These are phyloP conservation scores for Schizochytrium sp. DNA, from an alignment of 108 stramenopile genomes.

Conservation along the genomic window DNA sequence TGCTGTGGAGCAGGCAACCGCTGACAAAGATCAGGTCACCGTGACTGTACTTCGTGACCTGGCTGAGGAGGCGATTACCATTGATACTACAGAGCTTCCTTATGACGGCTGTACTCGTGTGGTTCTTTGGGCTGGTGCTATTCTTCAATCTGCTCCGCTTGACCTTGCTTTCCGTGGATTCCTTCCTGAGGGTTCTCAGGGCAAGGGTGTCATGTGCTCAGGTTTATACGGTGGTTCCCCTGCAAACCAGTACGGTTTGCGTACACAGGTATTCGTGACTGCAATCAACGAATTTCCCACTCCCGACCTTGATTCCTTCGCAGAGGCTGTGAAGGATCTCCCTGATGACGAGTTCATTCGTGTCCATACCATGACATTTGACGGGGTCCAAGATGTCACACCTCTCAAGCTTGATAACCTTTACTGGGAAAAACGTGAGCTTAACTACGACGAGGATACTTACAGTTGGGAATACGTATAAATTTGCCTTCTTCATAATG, in stretches of 20 bases:
- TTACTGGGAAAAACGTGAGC: conserved; percentile 12
- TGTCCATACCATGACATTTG: conserved; percentile 7
- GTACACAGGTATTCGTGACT: background rate
- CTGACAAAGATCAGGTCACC: background rate
- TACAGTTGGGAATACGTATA: background rate
- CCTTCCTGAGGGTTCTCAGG: background rate
- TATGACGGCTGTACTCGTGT: conserved; percentile 15
- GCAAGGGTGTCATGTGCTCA: conserved; percentile 36
- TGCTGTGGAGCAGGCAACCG: conserved; percentile 16
- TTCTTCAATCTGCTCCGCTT: conserved; percentile 11
- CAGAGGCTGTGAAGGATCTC: background rate
- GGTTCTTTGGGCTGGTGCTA: conserved; percentile 20
- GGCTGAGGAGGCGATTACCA: background rate
- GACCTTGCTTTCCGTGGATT: conserved; percentile 41
- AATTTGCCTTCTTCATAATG: background rate
- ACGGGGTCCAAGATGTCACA: background rate
- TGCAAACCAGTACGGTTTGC: background rate
- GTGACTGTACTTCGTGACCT: conserved; percentile 57
- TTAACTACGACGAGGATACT: background rate
- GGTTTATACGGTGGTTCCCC: conserved; percentile 6
- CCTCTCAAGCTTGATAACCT: conserved; percentile 32
- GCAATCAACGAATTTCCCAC: conserved; percentile 20
- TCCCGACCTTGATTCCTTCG: conserved; percentile 16
- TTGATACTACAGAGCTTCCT: background rate
- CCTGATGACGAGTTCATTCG: conserved; percentile 32